Conservation (phyloP, 2,329 filamentous ascomycete genomes). For the Graphilbum sp. region DNA sequence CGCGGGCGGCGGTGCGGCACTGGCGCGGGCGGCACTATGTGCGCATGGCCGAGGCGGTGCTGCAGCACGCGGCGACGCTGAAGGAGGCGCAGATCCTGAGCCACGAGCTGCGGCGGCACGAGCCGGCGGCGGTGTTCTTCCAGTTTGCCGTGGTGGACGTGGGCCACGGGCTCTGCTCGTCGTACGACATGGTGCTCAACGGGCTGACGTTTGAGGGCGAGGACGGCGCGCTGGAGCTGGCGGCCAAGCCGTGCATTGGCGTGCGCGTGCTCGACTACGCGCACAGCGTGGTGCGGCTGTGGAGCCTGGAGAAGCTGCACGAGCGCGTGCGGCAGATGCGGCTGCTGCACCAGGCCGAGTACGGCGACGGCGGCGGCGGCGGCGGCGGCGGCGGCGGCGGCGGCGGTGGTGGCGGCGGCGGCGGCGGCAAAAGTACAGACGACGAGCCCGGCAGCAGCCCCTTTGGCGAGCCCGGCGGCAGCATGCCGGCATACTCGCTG, state of each 20-base stretch:
- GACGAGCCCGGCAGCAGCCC: too few relatives aligned
- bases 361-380: neutral
- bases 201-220: conserved; percentile 74
- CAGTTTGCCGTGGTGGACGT: conserved; percentile 86
- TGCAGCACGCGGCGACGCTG: conserved; percentile 72
- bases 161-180: conserved; percentile 78
- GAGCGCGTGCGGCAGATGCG: conserved; percentile 82
- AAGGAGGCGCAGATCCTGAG: conserved; percentile 98
- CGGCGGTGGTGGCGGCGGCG: conserved; percentile 29
- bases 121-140: conserved; percentile 47
- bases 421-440: too few relatives aligned
- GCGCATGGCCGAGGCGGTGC: conserved; percentile 78
- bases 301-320: conserved; percentile 87
- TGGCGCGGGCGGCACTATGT: conserved; percentile 83
- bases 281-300: conserved; percentile 70
- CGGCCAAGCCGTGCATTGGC: conserved; percentile 77
- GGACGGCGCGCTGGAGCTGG: conserved; percentile 64
- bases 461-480: conserved; percentile 79
- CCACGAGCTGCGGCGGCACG: conserved; percentile 77
- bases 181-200: conserved; percentile 91
- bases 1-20: conserved; percentile 47
- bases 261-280: conserved; percentile 85
- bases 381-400: neutral
- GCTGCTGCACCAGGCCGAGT: conserved; percentile 89
- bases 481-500: conserved; percentile 81